Evolutionary conservation across 805 yeast genomes (phyloP), one percentile per base, ranked within the genome.

Genomic region (Myxozyma kluyveri): DNA sequence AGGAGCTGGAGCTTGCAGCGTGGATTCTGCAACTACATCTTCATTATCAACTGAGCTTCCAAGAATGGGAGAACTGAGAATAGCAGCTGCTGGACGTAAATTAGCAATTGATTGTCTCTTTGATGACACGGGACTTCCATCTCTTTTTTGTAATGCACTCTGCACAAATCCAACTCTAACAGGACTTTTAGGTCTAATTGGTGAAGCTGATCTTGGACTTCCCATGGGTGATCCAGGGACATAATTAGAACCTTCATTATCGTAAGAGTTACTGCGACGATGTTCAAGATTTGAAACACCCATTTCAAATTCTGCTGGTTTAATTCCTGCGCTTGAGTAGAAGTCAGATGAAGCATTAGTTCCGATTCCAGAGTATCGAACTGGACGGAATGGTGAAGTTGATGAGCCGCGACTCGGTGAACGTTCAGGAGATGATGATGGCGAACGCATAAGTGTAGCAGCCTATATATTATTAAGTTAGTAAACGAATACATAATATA

Each of bases 271-370:
- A 5, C 37, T 39, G 12, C 56, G 51, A 17, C 41, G 47, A 23
- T 18, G 17, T n/a, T 43, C 49, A n/a, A 37, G 27, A 24, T 19
- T 38, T 23, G 47, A 32, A 5, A 51, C 21, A 35, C 57, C 57
- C 14, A 43, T 22, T 32, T 54, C 59, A 29, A 50, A 47, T 6
- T 59, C 52, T n/a, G 50, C 46, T 2, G 56, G 59, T 21, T 49
- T 39, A 3, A 50, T 43, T 5, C 47, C 31, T 18, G 29, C 23
- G 27, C 41, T 47, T 14, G 26, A 31, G 33, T 54, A 54, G 26
- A 54, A 54, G 24, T 54, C 59, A 7, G 59, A 54, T 21, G 58
- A 54, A 3, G 59, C 53, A 31, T 47, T 47, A 4, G 59, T 54
- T 19, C 59, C 59, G 38, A 54, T 43, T 4, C 56, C 56, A 19